Conservation (phyloP, 169 alveolate species). For the Eimeria necatrix region DNA sequence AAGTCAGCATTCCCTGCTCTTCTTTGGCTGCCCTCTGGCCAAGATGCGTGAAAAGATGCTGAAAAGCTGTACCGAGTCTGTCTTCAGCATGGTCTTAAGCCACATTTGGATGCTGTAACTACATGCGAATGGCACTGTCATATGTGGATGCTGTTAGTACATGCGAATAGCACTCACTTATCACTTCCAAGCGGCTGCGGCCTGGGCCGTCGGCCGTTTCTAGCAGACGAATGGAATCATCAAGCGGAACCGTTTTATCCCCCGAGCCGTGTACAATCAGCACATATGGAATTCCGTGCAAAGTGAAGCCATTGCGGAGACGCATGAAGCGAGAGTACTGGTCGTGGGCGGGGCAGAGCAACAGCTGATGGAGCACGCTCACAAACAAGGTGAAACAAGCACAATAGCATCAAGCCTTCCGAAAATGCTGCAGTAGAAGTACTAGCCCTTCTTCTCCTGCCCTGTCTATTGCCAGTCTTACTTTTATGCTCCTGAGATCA, state of each 20-base stretch:
- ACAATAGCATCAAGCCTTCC: not conserved
- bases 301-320: slow-evolving; percentile 69
- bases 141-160: not conserved
- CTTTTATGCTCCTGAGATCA: too few relatives aligned
- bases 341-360: slow-evolving; percentile 82
- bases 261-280: slow-evolving; percentile 82
- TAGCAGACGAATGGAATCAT: slow-evolving; percentile 80
- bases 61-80: not conserved
- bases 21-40: not conserved
- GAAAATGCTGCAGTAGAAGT: too few relatives aligned
- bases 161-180: slow-evolving; percentile 24
- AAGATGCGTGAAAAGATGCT: not conserved
- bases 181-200: slow-evolving; percentile 82
- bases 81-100: too few relatives aligned
- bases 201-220: slow-evolving; percentile 83
- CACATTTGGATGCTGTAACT: too few relatives aligned
- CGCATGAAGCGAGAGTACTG: slow-evolving; percentile 81
- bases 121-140: too few relatives aligned
- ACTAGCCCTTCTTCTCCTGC: too few relatives aligned
- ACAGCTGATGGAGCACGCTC: slow-evolving; percentile 27
- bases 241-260: slow-evolving; percentile 82
- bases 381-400: not conserved
- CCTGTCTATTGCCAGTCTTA: too few relatives aligned
- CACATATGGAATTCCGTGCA: slow-evolving; percentile 80
- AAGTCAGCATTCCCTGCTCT: not conserved